Evolutionary conservation across 305 asterid genomes (phyloP).

Genomic region (Fraxinus greggii): DNA sequence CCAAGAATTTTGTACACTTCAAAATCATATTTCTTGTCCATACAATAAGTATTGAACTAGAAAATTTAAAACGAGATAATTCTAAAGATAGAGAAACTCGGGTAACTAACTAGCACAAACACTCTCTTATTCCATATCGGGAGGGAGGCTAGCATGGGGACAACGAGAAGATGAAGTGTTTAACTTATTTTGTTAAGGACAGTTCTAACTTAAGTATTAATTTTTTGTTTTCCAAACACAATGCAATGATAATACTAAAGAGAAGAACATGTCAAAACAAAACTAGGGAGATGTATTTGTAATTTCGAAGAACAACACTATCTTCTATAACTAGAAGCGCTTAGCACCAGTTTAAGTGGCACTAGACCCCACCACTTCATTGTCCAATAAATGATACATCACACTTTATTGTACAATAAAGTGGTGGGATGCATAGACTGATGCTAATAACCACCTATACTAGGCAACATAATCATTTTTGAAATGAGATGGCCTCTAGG

Average conservation of each 20-base stretch:
- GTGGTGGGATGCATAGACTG: neutral
- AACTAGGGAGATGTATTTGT: too few relatives aligned
- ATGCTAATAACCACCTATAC: neutral
- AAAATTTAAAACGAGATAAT: neutral
- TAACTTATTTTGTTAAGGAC: neutral
- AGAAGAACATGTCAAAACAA: neutral
- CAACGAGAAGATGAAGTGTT: neutral
- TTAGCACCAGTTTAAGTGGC: neutral
- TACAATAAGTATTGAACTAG: neutral
- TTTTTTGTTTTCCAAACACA: neutral
- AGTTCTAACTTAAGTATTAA: neutral
- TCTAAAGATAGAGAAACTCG: neutral
- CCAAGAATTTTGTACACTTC: conserved; percentile 6
- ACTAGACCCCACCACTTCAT: neutral
- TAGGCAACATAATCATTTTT: too few relatives aligned
- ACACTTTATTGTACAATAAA: neutral
- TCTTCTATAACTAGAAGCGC: neutral
- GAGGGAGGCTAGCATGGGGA: neutral
- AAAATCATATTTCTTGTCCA: conserved; percentile 8
- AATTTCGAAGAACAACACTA: neutral
- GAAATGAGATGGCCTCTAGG: too few relatives aligned
- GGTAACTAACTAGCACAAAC: neutral
- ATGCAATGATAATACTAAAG: neutral
- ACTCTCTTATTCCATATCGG: neutral
- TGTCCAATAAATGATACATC: neutral